These are phyloP conservation scores for Globisporangium yorkense DNA, from an alignment of 352 stramenopile species.

Conservation along the genomic window DNA sequence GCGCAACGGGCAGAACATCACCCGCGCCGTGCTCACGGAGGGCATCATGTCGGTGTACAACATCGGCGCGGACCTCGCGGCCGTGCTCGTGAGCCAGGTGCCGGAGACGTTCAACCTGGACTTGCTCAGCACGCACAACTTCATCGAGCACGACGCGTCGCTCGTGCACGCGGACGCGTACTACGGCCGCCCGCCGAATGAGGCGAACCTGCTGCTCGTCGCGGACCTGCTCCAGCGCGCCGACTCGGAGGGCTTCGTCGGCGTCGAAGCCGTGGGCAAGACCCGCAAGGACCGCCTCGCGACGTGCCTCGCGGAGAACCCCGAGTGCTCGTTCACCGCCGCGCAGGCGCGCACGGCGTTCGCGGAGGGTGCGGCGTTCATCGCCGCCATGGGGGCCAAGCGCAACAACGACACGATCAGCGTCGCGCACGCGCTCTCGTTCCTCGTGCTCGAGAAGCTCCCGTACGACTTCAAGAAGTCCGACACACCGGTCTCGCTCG, in stretches of 20 bases:
- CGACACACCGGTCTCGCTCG: too few relatives aligned
- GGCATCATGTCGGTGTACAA: conserved; percentile 17
- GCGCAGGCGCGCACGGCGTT: too few relatives aligned
- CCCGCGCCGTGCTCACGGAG: conserved; percentile 7
- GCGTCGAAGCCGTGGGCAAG: conserved; percentile 23
- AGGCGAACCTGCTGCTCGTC: conserved; percentile 24
- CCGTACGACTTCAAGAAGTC: too few relatives aligned
- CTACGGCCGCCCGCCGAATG: conserved; percentile 23
- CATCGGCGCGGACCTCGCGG: conserved; percentile 8
- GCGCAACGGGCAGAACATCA: conserved; percentile 20
- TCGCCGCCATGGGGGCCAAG: too few relatives aligned
- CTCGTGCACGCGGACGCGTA: conserved; percentile 47
- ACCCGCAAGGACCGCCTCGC: conserved; percentile 26
- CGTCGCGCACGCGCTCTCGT: too few relatives aligned
- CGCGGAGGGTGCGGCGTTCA: too few relatives aligned
- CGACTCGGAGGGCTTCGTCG: conserved; percentile 17
- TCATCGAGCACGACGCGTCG: conserved; percentile 38
- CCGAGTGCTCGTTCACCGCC: too few relatives aligned
- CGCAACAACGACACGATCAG: too few relatives aligned
- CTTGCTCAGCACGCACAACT: conserved; percentile 25
- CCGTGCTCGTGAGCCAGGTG: conserved; percentile 6
- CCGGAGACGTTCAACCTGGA: conserved; percentile 7
- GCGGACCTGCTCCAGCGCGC: conserved; percentile 14
- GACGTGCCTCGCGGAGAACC: conserved; percentile 27
- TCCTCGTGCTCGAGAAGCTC: too few relatives aligned